Base-by-base conservation (phyloP, 225 moss, liverwort and hornwort genomes). In the Marchantia paleacea region DNA sequence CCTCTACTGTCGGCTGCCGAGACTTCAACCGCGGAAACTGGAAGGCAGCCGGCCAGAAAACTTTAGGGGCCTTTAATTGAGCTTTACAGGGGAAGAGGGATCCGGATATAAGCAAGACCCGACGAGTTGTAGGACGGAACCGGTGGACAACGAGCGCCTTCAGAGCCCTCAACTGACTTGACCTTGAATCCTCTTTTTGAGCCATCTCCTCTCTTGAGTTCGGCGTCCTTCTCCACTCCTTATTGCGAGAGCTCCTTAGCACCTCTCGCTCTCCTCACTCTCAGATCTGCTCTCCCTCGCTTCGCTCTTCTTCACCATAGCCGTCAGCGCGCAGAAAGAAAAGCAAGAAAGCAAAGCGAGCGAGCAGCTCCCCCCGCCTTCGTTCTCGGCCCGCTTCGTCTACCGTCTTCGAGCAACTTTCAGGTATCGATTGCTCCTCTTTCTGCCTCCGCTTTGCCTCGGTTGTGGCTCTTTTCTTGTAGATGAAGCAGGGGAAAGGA, bases 1-100 rank as follows among this genome's bases (percentile, higher is more conserved):
- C 71, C 10, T 13, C 47, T 50, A 7, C 48, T 47, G 71, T 47
- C 48, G 71, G 71, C 71, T 72, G 49, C 71, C 6, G 19, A 6
- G 47, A 72, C 48, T 47, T 72, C 71, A 22, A 72, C 71, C 71
- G 71, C 71, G 71, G 49, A 72, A 72, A 72, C 48, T 69, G 69
- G 60, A 61, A 22, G 60, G 22, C 4, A 15, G 31, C 69, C 31
- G 69, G 47, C 69, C 69, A 48, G 26, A 69, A 30, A 69, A 69
- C 69, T 30, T 48, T 39, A 30, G 9, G 67, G 67, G 14, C 67
- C 67, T 67, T 61, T 61, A 61, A 61, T 61, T 61, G 22, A 61
- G 60, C 60, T 61, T 30, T 67, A 25, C 67, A 67, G 67, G n/a
- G 67, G 31, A 24, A 6, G 31, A 69, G 52, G 53, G 73, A 73